These are phyloP conservation scores for Penicillium silybi DNA, from an alignment of 495 filamentous ascomycete species.

Conservation along the genomic window DNA sequence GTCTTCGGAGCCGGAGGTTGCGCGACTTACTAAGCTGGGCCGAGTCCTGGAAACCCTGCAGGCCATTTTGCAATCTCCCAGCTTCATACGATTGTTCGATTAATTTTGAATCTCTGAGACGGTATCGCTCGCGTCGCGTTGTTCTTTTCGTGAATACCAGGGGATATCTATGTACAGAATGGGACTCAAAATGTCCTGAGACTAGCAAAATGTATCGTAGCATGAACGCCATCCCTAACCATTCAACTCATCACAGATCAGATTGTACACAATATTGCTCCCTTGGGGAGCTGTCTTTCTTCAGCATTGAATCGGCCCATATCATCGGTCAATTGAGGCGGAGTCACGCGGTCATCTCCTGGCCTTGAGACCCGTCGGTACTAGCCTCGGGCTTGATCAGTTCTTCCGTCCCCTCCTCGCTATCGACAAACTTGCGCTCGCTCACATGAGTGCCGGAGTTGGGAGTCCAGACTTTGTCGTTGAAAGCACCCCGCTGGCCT, in stretches of 20 bases:
- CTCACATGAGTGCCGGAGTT: constrained; percentile 66
- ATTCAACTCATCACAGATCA: constrained; percentile 25
- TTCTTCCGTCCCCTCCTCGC: constrained; percentile 64
- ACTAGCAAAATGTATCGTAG: constrained; percentile 30
- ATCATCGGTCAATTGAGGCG: constrained; percentile 13
- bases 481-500: constrained; percentile 73
- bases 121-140: constrained; percentile 2
- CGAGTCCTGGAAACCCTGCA: background rate
- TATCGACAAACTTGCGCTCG: constrained; percentile 87
- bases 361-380: constrained; percentile 27
- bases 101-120: background rate
- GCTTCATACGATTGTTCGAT: background rate
- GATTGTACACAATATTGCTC: constrained; percentile 34
- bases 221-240: constrained; percentile 33
- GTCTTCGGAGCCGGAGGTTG: background rate
- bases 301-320: background rate
- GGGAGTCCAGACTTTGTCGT: constrained; percentile 88
- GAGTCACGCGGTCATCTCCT: constrained; percentile 39
- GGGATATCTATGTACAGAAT: constrained; percentile 30
- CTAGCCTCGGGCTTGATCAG: constrained; percentile 67
- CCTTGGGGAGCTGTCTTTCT: background rate
- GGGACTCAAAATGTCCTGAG: constrained; percentile 5
- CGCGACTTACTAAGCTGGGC: constrained; percentile 13
- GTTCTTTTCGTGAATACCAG: constrained; percentile 12
- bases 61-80: background rate